These are phyloP conservation scores for Spirogloea muscicola DNA, from an alignment of 139 green algal species.

Conservation along the genomic window DNA sequence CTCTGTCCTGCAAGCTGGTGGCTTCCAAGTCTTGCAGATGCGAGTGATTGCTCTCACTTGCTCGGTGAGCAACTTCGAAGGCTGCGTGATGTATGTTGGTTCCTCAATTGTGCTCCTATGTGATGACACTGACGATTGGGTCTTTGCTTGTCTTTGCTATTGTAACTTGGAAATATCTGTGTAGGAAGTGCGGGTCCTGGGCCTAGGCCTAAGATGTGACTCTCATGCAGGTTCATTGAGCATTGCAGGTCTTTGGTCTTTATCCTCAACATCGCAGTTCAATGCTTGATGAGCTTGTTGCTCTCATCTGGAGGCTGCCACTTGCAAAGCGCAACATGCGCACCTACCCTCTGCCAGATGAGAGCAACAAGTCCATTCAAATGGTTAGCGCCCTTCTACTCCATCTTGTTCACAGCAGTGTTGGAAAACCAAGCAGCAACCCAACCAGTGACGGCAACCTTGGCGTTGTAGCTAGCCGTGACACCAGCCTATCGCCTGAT, in stretches of 20 bases:
- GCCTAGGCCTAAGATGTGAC: background rate
- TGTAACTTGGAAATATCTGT: too few species aligned
- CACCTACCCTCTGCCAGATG: slow-evolving; percentile 9
- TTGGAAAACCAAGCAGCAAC: background rate
- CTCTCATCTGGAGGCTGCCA: slow-evolving; percentile 18
- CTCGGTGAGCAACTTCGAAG: background rate
- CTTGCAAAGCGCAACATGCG: slow-evolving; percentile 8
- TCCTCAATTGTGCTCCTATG: background rate
- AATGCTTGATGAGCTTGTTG: slow-evolving; percentile 1
- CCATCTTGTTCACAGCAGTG: slow-evolving; percentile 5
- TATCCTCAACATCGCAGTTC: slow-evolving; percentile 9
- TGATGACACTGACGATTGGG: background rate
- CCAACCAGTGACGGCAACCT: background rate
- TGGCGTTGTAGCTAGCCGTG: background rate
- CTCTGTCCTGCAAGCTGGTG: background rate
- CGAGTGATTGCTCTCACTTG: background rate
- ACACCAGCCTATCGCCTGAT: background rate
- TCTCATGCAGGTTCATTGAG: background rate
- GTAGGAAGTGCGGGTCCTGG: background rate
- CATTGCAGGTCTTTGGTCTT: background rate
- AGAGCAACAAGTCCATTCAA: slow-evolving; percentile 10
- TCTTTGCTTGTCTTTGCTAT: background rate
- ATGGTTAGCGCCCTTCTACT: slow-evolving; percentile 10
- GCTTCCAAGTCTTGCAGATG: slow-evolving; percentile 17
- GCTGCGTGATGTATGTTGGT: background rate